Evolutionary conservation across 805 yeast species (phyloP).

Genomic region (Tetrapisispora taiwanensis): DNA sequence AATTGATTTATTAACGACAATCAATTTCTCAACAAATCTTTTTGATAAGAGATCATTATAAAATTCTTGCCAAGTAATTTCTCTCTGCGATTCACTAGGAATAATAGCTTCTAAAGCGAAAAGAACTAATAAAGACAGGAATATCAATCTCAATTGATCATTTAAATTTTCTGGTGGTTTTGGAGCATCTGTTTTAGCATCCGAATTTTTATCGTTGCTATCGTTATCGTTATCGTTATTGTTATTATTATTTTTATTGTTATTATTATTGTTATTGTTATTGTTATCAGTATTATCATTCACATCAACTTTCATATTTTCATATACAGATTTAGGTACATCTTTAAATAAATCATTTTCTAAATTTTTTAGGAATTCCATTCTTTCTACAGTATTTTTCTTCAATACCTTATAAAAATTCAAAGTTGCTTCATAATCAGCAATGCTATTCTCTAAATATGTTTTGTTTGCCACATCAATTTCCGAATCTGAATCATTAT

Average conservation of each 20-base stretch:
- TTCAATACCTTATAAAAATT: neutral
- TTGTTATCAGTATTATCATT: slow-evolving; percentile 7
- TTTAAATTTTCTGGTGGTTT: slow-evolving; percentile 22
- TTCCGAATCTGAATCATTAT: neutral
- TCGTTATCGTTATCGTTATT: neutral
- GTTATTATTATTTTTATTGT: slow-evolving; percentile 7
- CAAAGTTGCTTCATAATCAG: neutral
- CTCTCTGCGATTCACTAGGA: slow-evolving; percentile 32
- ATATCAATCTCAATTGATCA: slow-evolving; percentile 28
- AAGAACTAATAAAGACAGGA: slow-evolving; percentile 26
- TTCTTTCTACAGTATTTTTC: neutral
- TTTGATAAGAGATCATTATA: slow-evolving; percentile 62
- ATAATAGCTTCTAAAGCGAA: slow-evolving; percentile 26
- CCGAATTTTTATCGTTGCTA: slow-evolving; percentile 5
- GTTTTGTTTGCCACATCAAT: slow-evolving; percentile 1
- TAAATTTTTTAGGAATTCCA: neutral
- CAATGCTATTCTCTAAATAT: slow-evolving; percentile 4
- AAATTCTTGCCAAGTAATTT: slow-evolving; percentile 89
- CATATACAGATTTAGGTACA: too few relatives aligned
- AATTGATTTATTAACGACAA: slow-evolving; percentile 64
- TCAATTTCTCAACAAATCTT: slow-evolving; percentile 62
- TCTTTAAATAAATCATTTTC: neutral
- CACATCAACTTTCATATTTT: slow-evolving; percentile 5
- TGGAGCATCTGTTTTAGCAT: neutral
- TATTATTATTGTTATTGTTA: slow-evolving; percentile 3